phyloP scores from a whole-genome alignment of 148 eudicot species.

The Rhododendron griersonianum region DNA sequence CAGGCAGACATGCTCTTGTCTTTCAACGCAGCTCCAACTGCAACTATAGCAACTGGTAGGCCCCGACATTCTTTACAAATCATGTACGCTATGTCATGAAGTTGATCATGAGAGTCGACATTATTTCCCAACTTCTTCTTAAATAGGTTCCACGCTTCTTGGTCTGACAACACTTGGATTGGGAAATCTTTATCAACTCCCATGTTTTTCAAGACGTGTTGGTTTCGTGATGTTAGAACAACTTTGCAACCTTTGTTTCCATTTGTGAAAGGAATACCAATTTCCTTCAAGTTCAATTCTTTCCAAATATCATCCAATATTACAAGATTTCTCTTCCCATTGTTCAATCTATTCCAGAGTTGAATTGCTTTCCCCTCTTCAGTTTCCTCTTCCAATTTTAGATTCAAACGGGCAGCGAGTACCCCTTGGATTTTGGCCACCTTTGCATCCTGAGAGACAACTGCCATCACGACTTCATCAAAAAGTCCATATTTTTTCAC shows the following conservation, averaged over 20 bases:
- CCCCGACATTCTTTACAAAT: too few relatives aligned
- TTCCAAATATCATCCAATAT: constrained; percentile 23
- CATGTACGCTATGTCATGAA: too few relatives aligned
- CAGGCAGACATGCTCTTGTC: too few relatives aligned
- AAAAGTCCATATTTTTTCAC: neutral
- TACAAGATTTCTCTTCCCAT: neutral
- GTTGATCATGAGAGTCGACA: too few relatives aligned
- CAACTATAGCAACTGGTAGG: too few relatives aligned
- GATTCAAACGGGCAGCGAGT: neutral
- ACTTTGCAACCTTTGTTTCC: constrained; percentile 10
- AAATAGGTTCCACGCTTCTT: too few relatives aligned
- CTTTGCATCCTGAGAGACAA: neutral
- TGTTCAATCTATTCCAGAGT: constrained; percentile 5
- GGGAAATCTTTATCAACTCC: neutral
- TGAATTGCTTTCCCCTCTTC: neutral
- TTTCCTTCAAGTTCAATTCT: neutral
- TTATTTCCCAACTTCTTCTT: too few relatives aligned
- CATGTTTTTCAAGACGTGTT: neutral
- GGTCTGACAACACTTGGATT: neutral
- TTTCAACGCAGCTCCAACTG: too few relatives aligned
- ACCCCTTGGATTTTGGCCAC: neutral
- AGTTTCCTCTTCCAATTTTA: neutral
- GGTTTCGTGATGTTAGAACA: constrained; percentile 11
- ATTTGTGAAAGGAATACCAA: neutral
- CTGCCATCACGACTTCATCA: neutral